phyloP scores from a whole-genome alignment of 768 basidiomycete genomes.

The Russula foetens region DNA sequence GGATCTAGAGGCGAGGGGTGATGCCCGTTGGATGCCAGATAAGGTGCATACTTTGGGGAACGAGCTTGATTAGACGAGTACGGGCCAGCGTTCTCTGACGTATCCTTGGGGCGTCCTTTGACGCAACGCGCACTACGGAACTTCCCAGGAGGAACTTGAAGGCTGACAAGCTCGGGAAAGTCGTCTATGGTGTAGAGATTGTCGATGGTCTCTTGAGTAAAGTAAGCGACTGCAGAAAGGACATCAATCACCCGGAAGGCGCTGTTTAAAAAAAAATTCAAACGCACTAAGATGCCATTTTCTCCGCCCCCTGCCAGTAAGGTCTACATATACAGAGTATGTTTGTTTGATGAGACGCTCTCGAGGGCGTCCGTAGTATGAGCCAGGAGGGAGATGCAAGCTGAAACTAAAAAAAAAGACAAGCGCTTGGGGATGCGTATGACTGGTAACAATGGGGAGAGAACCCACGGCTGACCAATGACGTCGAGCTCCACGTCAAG shows the following conservation, averaged over 20 bases:
- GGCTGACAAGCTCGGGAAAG: conserved; percentile 25
- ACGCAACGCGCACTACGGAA: conserved; percentile 29
- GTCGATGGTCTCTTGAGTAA: conserved; percentile 29
- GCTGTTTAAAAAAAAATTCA: not conserved
- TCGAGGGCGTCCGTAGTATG: conserved; percentile 26
- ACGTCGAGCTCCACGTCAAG: conserved; percentile 25
- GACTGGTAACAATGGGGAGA: not conserved
- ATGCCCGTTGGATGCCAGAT: conserved; percentile 5
- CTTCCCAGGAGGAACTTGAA: conserved; percentile 28
- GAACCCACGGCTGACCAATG: conserved; percentile 17
- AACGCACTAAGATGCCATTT: conserved; percentile 78
- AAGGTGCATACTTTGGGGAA: conserved; percentile 14
- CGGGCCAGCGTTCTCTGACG: conserved; percentile 2
- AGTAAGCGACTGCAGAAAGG: conserved; percentile 31
- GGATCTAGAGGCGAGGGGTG: conserved; percentile 17
- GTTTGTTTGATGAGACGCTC: conserved; percentile 69
- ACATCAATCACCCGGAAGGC: conserved; percentile 4
- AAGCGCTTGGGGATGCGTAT: conserved; percentile 15
- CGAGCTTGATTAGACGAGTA: conserved; percentile 11
- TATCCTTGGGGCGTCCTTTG: conserved; percentile 22
- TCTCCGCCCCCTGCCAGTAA: conserved; percentile 45
- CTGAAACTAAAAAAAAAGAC: conserved; percentile 23
- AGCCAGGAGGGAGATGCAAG: conserved; percentile 18
- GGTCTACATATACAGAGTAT: conserved; percentile 71
- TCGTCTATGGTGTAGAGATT: conserved; percentile 27